These are phyloP conservation scores for Angophora floribunda DNA, from an alignment of 345 rosid genomes.

Conservation along the genomic window DNA sequence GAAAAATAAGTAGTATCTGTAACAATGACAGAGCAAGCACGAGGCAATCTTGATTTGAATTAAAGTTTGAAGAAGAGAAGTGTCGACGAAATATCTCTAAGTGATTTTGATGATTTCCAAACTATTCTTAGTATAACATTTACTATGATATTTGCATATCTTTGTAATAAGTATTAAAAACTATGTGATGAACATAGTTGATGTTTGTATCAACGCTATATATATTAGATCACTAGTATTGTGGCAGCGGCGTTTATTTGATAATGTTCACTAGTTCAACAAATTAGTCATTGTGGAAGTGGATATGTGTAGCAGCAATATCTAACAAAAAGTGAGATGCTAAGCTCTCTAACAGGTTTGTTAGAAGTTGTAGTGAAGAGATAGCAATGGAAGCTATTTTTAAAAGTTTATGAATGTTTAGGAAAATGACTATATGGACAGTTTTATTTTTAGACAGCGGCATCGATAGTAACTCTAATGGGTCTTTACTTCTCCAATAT, in stretches of 20 bases:
- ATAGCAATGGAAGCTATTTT: too few species aligned
- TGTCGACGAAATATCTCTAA: neutral
- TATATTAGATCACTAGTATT: neutral
- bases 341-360: neutral
- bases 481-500: neutral
- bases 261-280: neutral
- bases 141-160: neutral
- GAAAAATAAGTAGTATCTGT: neutral
- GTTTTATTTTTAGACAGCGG: neutral
- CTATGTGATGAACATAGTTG: neutral
- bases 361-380: neutral
- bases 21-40: neutral
- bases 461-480: neutral
- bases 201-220: neutral
- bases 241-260: neutral
- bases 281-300: neutral
- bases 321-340: neutral
- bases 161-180: too few species aligned
- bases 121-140: neutral
- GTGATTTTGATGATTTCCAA: neutral
- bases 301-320: neutral
- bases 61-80: neutral
- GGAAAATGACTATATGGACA: neutral
- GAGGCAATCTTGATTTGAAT: neutral
- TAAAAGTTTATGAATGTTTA: rapidly evolving